These are phyloP conservation scores for Ustanciosporium gigantosporum DNA, from an alignment of 1,284 basidiomycete species.

Conservation along the genomic window DNA sequence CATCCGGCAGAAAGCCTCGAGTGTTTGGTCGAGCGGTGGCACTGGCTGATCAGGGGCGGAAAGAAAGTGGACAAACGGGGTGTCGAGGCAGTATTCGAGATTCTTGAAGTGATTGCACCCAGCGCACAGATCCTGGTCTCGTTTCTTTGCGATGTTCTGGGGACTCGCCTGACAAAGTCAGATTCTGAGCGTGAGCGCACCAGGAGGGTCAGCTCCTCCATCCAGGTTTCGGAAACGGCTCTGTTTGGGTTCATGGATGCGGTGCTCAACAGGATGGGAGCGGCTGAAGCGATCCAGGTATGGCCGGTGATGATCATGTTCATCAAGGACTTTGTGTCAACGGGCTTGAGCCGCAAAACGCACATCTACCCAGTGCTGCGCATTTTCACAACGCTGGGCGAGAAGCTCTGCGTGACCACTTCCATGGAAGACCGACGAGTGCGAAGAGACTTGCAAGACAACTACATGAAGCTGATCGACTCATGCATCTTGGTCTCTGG, in stretches of 20 bases:
- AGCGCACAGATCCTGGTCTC: slow-evolving; percentile 86
- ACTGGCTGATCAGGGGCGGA: slow-evolving; percentile 1
- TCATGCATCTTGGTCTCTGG: slow-evolving; percentile 75
- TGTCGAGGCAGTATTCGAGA: slow-evolving; percentile 68
- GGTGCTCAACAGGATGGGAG: slow-evolving; percentile 82
- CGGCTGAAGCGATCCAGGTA: slow-evolving; percentile 84
- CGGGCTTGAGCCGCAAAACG: slow-evolving; percentile 24
- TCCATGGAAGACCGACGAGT: slow-evolving; percentile 85
- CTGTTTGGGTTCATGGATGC: slow-evolving; percentile 85
- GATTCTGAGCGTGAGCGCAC: slow-evolving; percentile 63
- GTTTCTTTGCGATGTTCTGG: slow-evolving; percentile 75
- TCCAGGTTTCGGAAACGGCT: slow-evolving; percentile 16
- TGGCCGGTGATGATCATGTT: slow-evolving; percentile 75
- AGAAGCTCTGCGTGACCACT: slow-evolving; percentile 79
- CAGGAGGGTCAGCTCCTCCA: slow-evolving; percentile 1
- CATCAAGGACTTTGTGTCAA: slow-evolving; percentile 74
- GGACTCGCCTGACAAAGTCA: slow-evolving; percentile 60
- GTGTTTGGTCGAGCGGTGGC: slow-evolving; percentile 79
- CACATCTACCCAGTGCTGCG: slow-evolving; percentile 79
- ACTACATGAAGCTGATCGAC: slow-evolving; percentile 82
- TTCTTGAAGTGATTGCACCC: slow-evolving; percentile 79
- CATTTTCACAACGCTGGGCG: slow-evolving; percentile 77
- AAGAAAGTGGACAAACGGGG: neutral
- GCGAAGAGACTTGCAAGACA: slow-evolving; percentile 90
- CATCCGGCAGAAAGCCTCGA: slow-evolving; percentile 81